Conservation (phyloP, 148 eudicot genomes). For the Silene uniflora region DNA sequence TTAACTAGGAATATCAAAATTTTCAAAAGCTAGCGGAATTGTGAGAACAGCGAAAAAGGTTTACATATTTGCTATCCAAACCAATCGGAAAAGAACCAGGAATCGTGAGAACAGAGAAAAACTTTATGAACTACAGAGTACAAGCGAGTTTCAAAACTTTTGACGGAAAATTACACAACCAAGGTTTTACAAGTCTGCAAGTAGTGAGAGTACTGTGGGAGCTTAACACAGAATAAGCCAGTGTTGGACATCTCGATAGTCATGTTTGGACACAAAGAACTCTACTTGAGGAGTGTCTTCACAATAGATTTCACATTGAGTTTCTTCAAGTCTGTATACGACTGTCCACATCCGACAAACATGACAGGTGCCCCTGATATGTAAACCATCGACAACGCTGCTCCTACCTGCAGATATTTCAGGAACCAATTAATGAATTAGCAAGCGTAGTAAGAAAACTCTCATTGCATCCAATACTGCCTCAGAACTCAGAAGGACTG, state of each 20-base stretch:
- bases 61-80: background rate
- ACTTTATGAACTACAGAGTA: too few relatives aligned
- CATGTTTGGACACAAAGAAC: background rate
- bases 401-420: slow-evolving; percentile 64
- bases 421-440: background rate
- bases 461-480: too few relatives aligned
- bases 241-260: background rate
- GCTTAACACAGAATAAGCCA: background rate
- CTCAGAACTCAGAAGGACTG: too few relatives aligned
- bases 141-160: too few relatives aligned
- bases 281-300: slow-evolving; percentile 85
- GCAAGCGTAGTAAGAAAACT: background rate
- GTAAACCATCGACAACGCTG: slow-evolving; percentile 95
- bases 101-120: background rate
- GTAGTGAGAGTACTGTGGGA: too few relatives aligned
- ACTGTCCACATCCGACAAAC: slow-evolving; percentile 98
- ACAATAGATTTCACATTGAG: slow-evolving; percentile 89
- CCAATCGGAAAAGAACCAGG: background rate
- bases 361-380: slow-evolving; percentile 94
- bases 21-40: too few relatives aligned
- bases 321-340: slow-evolving; percentile 86
- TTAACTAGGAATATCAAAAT: too few relatives aligned
- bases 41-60: too few relatives aligned
- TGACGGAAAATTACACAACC: too few relatives aligned
- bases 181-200: too few relatives aligned